Evolutionary conservation across 2,329 filamentous ascomycete genomes (phyloP).

Genomic region (Harringtonia lauricola): DNA sequence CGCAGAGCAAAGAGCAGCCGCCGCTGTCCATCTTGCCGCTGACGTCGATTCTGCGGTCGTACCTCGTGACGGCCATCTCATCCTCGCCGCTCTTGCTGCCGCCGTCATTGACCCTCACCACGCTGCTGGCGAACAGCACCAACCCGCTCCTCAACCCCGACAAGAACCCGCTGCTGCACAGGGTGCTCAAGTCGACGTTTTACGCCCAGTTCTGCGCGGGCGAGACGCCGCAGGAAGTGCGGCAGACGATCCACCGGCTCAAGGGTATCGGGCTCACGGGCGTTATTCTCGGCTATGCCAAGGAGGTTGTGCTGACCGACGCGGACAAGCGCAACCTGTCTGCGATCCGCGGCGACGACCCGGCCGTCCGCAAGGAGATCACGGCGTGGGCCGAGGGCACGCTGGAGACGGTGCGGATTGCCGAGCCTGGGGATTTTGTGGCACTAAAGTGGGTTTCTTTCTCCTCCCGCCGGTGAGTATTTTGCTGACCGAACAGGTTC

Average conservation of each 20-base stretch:
- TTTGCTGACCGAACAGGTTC: conserved; percentile 39
- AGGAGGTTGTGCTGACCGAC: conserved; percentile 63
- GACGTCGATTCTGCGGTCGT: conserved; percentile 54
- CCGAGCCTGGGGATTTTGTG: conserved; percentile 57
- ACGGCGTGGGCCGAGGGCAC: conserved; percentile 63
- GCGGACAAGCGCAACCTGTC: conserved; percentile 34
- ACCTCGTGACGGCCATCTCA: conserved; percentile 58
- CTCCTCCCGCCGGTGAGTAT: no score
- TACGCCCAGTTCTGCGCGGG: conserved; percentile 90
- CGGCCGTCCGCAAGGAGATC: conserved; percentile 48
- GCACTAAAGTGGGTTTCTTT: conserved; percentile 43
- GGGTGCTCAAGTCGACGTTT: conserved; percentile 68
- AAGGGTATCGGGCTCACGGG: conserved; percentile 70
- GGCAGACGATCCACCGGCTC: conserved; percentile 50
- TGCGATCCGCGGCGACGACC: conserved; percentile 32
- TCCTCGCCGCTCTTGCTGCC: conserved; percentile 58
- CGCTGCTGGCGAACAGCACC: conserved; percentile 56
- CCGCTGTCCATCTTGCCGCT: conserved; percentile 58
- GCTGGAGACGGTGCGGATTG: conserved; percentile 61
- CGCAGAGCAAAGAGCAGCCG: no score
- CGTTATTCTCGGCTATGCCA: conserved; percentile 75
- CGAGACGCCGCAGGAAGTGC: conserved; percentile 58
- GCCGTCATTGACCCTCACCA: conserved; percentile 59
- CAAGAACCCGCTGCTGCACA: conserved; percentile 58
- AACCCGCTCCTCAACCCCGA: conserved; percentile 61